Evolutionary conservation across 2,329 filamentous ascomycete species (phyloP).

Genomic region (Cytospora piceicola): DNA sequence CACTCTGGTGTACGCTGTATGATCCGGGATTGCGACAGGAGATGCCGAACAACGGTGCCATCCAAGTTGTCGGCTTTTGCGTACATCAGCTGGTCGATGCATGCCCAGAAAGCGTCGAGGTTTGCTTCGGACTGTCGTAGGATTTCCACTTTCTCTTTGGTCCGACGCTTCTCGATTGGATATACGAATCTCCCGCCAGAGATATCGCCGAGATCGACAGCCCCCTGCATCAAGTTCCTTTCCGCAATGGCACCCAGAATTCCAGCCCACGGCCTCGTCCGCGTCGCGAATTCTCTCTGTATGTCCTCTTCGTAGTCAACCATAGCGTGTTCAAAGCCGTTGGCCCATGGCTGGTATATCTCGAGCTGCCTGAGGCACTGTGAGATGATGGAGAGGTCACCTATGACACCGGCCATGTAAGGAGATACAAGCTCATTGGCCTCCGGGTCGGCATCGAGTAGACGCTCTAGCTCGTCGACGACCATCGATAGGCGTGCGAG

Average conservation of each 20-base stretch:
- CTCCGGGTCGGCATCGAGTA: conserved; percentile 44
- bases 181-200: conserved; percentile 47
- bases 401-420: conserved; percentile 42
- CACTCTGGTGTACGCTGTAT: conserved; percentile 55
- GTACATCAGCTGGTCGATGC: conserved; percentile 38
- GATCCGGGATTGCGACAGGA: conserved; percentile 41
- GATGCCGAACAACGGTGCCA: conserved; percentile 35
- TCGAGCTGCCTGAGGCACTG: conserved; percentile 51
- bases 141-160: conserved; percentile 46
- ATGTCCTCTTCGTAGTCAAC: conserved; percentile 35
- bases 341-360: conserved; percentile 54
- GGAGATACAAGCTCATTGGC: conserved; percentile 45
- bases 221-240: background rate
- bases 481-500: conserved; percentile 41
- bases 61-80: conserved; percentile 32
- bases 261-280: background rate
- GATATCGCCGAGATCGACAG: conserved; percentile 39
- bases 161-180: conserved; percentile 50
- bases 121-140: conserved; percentile 52
- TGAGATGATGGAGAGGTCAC: conserved; percentile 50
- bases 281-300: conserved; percentile 35
- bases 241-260: background rate
- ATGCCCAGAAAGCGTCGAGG: conserved; percentile 53
- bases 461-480: conserved; percentile 54
- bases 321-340: conserved; percentile 42